Evolutionary conservation across 345 rosid species (phyloP).

Genomic region (Psidium friedrichsthalianum): DNA sequence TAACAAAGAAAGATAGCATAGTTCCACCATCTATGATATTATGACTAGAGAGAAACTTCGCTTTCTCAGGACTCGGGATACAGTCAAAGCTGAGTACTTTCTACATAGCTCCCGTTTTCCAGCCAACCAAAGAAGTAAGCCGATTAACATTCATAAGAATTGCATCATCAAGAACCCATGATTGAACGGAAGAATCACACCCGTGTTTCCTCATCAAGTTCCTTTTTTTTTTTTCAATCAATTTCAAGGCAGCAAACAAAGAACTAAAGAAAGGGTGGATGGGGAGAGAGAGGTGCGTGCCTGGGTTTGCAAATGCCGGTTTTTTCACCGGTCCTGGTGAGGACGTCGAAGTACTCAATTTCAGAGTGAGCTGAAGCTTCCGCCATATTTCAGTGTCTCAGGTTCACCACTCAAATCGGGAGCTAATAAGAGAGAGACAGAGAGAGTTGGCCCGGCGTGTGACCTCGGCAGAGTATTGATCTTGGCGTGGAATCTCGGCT

Average conservation of each 20-base stretch:
- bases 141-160: neutral
- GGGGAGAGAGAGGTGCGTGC: conserved; percentile 15
- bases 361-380: neutral
- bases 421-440: neutral
- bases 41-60: neutral
- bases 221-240: neutral
- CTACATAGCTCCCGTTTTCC: neutral
- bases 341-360: conserved; percentile 70
- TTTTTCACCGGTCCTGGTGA: conserved; percentile 47
- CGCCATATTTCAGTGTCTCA: neutral
- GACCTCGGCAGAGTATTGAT: neutral
- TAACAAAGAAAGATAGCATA: neutral
- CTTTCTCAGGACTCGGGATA: neutral
- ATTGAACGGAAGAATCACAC: neutral
- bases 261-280: neutral
- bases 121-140: neutral
- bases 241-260: neutral
- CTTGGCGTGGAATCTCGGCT: neutral
- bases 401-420: neutral
- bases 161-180: neutral
- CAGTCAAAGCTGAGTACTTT: neutral
- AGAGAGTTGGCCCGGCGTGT: neutral
- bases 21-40: neutral
- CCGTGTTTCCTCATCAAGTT: neutral
- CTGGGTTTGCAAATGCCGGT: conserved; percentile 75